phyloP scores from a whole-genome alignment of 331 rosid species.

The Quercus tomentella region DNA sequence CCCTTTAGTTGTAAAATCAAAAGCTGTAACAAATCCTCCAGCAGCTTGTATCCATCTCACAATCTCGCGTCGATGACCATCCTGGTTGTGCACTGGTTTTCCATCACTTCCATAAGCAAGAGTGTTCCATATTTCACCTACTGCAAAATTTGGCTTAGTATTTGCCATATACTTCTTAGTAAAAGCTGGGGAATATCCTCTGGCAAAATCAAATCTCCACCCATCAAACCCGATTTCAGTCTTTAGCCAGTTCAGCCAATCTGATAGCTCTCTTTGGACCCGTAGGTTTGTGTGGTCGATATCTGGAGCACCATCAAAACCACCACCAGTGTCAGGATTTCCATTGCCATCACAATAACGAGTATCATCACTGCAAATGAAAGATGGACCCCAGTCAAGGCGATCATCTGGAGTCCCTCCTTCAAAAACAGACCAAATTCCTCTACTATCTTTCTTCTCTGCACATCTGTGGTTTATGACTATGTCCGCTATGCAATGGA shows the following conservation, averaged over 20 bases:
- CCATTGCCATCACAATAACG: not conserved
- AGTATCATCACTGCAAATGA: not conserved
- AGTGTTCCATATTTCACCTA: constrained; percentile 16
- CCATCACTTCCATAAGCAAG: not conserved
- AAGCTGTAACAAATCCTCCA: constrained; percentile 15
- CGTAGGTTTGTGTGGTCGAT: constrained; percentile 4
- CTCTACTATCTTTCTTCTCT: not conserved
- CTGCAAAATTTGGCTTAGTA: constrained; percentile 17
- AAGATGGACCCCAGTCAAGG: not conserved
- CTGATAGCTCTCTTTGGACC: constrained; percentile 20
- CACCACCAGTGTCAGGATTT: not conserved
- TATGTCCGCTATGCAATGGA: not conserved
- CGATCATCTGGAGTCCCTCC: not conserved
- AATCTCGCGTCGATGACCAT: not conserved
- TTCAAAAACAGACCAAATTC: not conserved
- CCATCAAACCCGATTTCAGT: constrained; percentile 6
- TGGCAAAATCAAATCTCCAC: constrained; percentile 16
- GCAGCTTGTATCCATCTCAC: constrained; percentile 5
- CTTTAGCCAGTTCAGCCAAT: constrained; percentile 31
- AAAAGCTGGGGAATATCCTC: constrained; percentile 7
- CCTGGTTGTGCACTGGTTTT: not conserved
- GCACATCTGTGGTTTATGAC: not conserved
- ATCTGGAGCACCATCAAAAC: not conserved
- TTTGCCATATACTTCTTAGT: constrained; percentile 8
- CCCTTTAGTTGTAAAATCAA: constrained; percentile 17